Base-by-base conservation (phyloP, 2,329 filamentous ascomycete genomes). In the Phialemoniopsis sp. region DNA sequence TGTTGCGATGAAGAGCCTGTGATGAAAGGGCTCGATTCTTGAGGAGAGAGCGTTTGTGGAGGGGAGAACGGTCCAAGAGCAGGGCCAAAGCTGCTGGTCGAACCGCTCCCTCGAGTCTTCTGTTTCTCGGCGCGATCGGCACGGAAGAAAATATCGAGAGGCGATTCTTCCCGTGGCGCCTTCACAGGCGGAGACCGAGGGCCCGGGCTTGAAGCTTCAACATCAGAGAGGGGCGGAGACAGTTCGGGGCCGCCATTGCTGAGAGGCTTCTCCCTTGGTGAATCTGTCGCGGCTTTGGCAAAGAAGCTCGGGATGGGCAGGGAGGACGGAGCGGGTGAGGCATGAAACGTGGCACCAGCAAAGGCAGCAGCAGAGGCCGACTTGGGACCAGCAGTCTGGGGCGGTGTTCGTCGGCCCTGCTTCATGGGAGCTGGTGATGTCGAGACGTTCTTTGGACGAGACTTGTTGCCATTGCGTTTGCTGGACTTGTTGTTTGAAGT, bases 341-440 rank as follows among this genome's bases (percentile, higher is more conserved):
- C 87, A 62, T 96, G 90, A 60, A 97, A 98, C 5, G 89, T 94
- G 28, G 91, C 86, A 13, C 91, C 93, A 30, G 93, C 93, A 64
- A 95, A 98, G 34, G 85, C 82, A 43, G 79, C 70, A 36, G 64
- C 64, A 21, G 62, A 62, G 36, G 62, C 60, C 34, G 72, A 62
- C 54, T 72, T 73, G 47, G 67, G 57, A 21, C 63, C 58, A 8
- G 57, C 55, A 13, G 64, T 65, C 37, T 71, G 66, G 10, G 66
- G 63, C 12, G 66, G 66, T 16, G 72, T 78, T 35, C 64, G 64
- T 16, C 65, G 64, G 19, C 60, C 66, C 14, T 58, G 55, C 14
- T 58, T 66, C 16, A 55, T 52, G 17, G 58, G 60, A 19, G 66
- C 66, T 7, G 72, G 70, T 8, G 74, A 73, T 1, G 54, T 49